Percentiles rank a stretch among this genome's conserved stretches.
These are phyloP conservation scores for Kazachstania martiniae DNA, from an alignment of 805 yeast species.

Conservation along the genomic window DNA sequence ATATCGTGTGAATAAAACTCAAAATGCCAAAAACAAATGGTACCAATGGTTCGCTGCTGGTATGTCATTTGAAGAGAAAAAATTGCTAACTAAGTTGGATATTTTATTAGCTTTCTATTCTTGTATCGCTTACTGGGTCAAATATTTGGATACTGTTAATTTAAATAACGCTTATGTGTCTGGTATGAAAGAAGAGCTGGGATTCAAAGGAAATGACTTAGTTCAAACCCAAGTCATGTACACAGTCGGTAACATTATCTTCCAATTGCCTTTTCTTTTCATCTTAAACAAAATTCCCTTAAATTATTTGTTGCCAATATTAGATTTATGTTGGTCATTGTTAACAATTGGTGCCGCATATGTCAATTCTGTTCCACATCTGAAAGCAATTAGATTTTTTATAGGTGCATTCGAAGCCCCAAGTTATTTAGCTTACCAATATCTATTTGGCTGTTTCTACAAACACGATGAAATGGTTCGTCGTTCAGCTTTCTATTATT, in stretches of 20 bases:
- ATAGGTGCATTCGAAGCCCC: conserved; percentile 58
- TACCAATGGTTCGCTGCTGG: conserved; percentile 44
- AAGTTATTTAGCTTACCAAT: conserved; percentile 48
- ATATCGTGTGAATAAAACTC: conserved; percentile 35
- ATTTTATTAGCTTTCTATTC: conserved; percentile 41
- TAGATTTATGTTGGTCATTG: conserved; percentile 53
- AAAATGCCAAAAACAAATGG: conserved; percentile 31
- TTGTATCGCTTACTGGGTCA: conserved; percentile 56
- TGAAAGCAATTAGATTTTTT: conserved; percentile 50
- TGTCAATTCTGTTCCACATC: conserved; percentile 34
- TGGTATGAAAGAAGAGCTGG: conserved; percentile 47
- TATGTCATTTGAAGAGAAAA: conserved; percentile 35
- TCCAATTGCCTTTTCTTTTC: conserved; percentile 54
- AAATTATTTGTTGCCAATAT: conserved; percentile 34
- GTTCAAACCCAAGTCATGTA: conserved; percentile 49
- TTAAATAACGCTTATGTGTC: conserved; percentile 56
- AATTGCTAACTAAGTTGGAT: conserved; percentile 39
- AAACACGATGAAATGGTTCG: conserved; percentile 46
- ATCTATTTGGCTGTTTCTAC: conserved; percentile 48
- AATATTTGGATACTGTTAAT: conserved; percentile 49
- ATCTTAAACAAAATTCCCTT: conserved; percentile 43
- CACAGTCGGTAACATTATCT: conserved; percentile 46
- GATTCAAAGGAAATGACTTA: conserved; percentile 51
- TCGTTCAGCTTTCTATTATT: conserved; percentile 51
- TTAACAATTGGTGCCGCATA: conserved; percentile 43